Conservation (phyloP, 1,284 basidiomycete genomes). For the Naganishia albida region DNA sequence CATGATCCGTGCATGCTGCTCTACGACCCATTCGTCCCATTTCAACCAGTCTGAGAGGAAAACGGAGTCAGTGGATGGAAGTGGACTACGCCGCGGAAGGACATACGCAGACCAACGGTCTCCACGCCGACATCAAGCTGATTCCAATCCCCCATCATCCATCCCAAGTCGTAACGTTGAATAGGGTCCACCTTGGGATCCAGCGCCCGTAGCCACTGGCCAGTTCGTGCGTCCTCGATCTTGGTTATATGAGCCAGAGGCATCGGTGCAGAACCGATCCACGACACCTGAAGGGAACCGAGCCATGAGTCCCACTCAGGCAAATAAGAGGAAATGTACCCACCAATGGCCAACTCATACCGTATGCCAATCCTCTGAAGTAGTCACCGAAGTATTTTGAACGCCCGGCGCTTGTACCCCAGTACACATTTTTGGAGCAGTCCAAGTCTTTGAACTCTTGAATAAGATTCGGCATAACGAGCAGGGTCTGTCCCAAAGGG, state of each 20-base stretch:
- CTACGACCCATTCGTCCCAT: conserved; percentile 49
- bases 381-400: conserved; percentile 51
- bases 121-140: conserved; percentile 48
- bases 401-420: conserved; percentile 53
- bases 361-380: conserved; percentile 55
- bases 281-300: conserved; percentile 42
- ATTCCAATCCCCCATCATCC: conserved; percentile 56
- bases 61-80: not conserved
- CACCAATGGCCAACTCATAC: conserved; percentile 55
- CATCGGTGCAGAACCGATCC: conserved; percentile 53
- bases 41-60: conserved; percentile 38
- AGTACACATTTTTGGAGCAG: conserved; percentile 54
- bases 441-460: conserved; percentile 50
- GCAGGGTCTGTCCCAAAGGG: conserved; percentile 46
- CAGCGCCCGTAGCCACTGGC: conserved; percentile 52
- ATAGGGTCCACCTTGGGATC: conserved; percentile 52
- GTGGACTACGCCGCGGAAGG: not conserved
- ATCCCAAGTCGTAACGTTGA: conserved; percentile 51
- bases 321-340: conserved; percentile 26
- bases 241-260: conserved; percentile 50
- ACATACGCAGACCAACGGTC: conserved; percentile 54
- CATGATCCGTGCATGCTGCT: conserved; percentile 44
- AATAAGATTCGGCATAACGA: conserved; percentile 55
- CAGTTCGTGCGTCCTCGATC: conserved; percentile 54
- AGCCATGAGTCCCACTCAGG: not conserved